Percentiles rank a stretch among this genome's conserved stretches.
Evolutionary conservation across 805 yeast genomes (phyloP).

Genomic region (Brettanomyces naardenensis): DNA sequence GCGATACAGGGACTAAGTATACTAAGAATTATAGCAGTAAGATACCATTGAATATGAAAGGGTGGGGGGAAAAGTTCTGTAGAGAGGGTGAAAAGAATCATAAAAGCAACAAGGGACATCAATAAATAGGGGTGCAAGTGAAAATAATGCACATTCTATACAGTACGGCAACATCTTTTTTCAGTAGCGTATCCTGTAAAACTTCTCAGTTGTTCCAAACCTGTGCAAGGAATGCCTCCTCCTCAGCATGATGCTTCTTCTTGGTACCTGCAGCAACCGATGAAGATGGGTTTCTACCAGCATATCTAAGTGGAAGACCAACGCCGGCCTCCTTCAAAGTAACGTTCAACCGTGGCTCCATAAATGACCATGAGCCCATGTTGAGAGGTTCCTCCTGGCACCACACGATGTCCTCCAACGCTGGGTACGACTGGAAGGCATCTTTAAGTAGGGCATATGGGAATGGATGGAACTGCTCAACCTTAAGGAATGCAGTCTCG

Average conservation of each 20-base stretch:
- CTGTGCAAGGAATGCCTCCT: conserved; percentile 74
- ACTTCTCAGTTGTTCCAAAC: conserved; percentile 34
- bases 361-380: conserved; percentile 85
- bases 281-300: conserved; percentile 98
- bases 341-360: conserved; percentile 75
- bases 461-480: conserved; percentile 98
- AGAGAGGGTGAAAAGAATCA: too few relatives aligned
- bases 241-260: conserved; percentile 81
- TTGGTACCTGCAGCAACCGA: conserved; percentile 97
- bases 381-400: conserved; percentile 99
- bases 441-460: conserved; percentile 93
- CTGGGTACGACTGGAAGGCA: conserved; percentile 70
- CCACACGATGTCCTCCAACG: conserved; percentile 84
- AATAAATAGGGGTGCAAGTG: too few relatives aligned
- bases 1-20: too few relatives aligned
- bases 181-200: too few relatives aligned
- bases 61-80: too few relatives aligned
- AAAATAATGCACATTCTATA: too few relatives aligned
- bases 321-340: conserved; percentile 67
- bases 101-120: too few relatives aligned
- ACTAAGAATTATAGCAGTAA: too few relatives aligned
- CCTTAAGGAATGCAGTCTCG: conserved; percentile 77
- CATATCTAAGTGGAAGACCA: conserved; percentile 61
- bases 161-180: too few relatives aligned
- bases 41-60: too few relatives aligned